Percentiles rank a stretch among this genome's conserved stretches.
These are phyloP conservation scores for Lecanicillium sp. DNA, from an alignment of 2,329 filamentous ascomycete species.

Conservation along the genomic window DNA sequence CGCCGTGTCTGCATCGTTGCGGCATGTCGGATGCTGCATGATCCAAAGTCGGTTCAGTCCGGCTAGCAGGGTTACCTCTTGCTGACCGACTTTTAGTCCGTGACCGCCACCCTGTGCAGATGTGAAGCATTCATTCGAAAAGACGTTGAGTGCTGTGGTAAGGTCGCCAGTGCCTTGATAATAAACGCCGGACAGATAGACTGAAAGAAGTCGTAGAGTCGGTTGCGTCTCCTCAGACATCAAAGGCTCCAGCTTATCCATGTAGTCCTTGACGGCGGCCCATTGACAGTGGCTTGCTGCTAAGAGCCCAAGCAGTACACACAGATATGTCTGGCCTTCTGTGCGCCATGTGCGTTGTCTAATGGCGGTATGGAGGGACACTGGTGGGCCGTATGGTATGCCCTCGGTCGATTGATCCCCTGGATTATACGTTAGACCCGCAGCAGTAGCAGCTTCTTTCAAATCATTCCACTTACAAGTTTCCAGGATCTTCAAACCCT, in stretches of 20 bases:
- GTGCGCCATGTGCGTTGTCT: constrained; percentile 56
- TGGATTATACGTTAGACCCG: too few species aligned
- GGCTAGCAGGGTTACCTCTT: constrained; percentile 59
- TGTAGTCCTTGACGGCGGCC: constrained; percentile 50
- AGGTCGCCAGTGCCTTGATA: constrained; percentile 71
- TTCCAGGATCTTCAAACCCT: constrained; percentile 36
- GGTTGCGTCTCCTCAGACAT: constrained; percentile 31
- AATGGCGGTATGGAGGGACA: constrained; percentile 51
- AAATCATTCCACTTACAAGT: constrained; percentile 23
- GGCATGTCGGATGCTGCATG: constrained; percentile 53
- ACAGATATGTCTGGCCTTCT: constrained; percentile 59
- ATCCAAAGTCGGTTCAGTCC: constrained; percentile 66
- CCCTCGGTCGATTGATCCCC: constrained; percentile 25
- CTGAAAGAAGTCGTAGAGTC: constrained; percentile 40
- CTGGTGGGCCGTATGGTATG: constrained; percentile 30
- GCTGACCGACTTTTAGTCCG: constrained; percentile 42
- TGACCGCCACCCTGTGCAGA: constrained; percentile 27
- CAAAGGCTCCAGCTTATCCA: constrained; percentile 44
- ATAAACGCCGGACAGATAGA: constrained; percentile 70
- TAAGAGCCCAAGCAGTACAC: constrained; percentile 63
- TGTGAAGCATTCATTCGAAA: constrained; percentile 52
- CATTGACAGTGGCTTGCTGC: constrained; percentile 65
- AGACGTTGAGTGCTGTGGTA: constrained; percentile 58
- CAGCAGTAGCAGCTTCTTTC: too few species aligned
- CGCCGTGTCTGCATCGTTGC: constrained; percentile 50